Evolutionary conservation across 495 filamentous ascomycete genomes (phyloP), one percentile per base, ranked within the genome.

Genomic region (Aspergillus campestris): DNA sequence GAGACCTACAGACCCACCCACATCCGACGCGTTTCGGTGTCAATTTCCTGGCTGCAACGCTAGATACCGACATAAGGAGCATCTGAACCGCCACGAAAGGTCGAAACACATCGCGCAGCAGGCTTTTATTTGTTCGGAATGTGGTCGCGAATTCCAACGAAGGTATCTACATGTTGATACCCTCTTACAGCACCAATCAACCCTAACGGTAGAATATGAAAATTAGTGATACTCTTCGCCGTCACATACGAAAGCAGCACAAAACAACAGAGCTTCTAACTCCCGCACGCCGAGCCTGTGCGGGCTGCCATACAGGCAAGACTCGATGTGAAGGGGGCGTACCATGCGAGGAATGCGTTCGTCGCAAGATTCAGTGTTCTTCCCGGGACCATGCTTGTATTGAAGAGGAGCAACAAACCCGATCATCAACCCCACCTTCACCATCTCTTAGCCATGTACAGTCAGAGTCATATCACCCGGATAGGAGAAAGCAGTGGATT

Each of bases 161-260:
- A 57, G 52, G 60, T 60, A 54, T 30, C 9, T 27, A 36, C 1
- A 0, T 27, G 5, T 7, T 32, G 37, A 14, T 6, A n/a, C 12
- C 8, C n/a, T 5, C 36, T 8, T 29, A 44, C 31, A 0, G 14
- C 3, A 24, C 11, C 40, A 27, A 32, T 3, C 27, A 3, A 35
- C n/a, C 27, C 38, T 38, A 31, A 45, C 28, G 8, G n/a, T n/a
- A n/a, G n/a, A n/a, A n/a, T n/a, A n/a, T n/a, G n/a, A n/a, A n/a
- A n/a, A n/a, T n/a, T 13, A 65, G 61, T 46, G 61, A 65, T 29
- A 60, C 57, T 12, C 51, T 65, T 35, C 59, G 55, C 30, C 59
- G 59, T 11, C 61, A 65, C 46, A 6, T 59, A 3, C 49, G 40
- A 30, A 13, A 33, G 35, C 24, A 38, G 3, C 61, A 65, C 35